A percentile compares a stretch with the other conserved stretches of the same genome.
phyloP scores from a whole-genome alignment of 441 rosid species.

The Populus trichocarpa region DNA sequence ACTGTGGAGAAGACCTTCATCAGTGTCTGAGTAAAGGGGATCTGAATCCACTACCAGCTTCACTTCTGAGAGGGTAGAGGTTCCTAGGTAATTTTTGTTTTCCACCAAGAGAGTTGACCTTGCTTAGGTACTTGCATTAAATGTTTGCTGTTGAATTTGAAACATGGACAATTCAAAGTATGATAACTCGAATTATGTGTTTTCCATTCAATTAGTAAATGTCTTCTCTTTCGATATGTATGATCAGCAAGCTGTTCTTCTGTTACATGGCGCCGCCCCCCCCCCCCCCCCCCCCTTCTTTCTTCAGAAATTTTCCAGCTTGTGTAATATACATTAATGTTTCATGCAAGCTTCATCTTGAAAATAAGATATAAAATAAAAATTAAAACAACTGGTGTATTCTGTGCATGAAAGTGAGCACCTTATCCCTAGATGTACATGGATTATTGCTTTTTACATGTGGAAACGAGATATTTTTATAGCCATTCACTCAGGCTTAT shows the following conservation, averaged over 20 bases:
- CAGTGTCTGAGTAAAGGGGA: neutral
- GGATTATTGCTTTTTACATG: too few species aligned
- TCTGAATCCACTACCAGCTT: too few species aligned
- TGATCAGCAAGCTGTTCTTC: neutral
- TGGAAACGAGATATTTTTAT: too few species aligned
- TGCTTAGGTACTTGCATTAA: neutral
- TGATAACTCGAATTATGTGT: neutral
- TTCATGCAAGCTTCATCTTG: neutral
- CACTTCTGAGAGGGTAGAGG: neutral
- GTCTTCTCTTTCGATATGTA: slow-evolving; percentile 1
- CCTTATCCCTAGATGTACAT: too few species aligned
- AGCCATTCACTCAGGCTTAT: too few species aligned
- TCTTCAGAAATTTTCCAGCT: neutral
- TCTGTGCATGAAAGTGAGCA: neutral
- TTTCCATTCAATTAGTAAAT: neutral
- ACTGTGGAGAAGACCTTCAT: neutral
- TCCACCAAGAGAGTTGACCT: neutral
- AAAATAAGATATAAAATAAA: neutral
- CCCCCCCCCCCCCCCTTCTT: neutral
- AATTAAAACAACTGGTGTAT: neutral
- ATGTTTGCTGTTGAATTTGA: neutral
- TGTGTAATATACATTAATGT: neutral
- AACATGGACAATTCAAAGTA: too few species aligned
- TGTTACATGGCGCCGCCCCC: neutral
- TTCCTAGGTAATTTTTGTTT: neutral